These are phyloP conservation scores for Aspergillus sp. DNA, from an alignment of 2,329 filamentous ascomycete genomes.

Conservation along the genomic window DNA sequence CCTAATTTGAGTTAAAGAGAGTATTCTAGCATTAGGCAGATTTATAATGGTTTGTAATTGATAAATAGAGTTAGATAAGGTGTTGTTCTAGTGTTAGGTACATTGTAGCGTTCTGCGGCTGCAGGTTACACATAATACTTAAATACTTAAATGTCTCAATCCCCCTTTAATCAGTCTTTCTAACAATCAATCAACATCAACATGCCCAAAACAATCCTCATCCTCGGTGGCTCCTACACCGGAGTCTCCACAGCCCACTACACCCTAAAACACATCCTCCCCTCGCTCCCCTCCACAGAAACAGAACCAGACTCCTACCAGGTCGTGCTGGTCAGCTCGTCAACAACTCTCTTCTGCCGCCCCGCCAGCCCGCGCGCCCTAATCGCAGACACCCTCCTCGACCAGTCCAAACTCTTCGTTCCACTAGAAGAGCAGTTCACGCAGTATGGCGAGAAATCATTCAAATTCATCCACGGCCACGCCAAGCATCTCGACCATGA, in stretches of 20 bases:
- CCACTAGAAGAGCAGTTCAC: slow-evolving; percentile 39
- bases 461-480: slow-evolving; percentile 46
- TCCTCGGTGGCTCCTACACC: slow-evolving; percentile 56
- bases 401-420: slow-evolving; percentile 48
- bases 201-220: slow-evolving; percentile 36
- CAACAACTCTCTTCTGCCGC: slow-evolving; percentile 44
- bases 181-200: too few relatives aligned
- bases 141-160: too few relatives aligned
- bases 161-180: too few relatives aligned
- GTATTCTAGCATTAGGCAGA: too few relatives aligned
- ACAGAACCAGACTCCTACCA: slow-evolving; percentile 30
- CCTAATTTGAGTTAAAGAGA: too few relatives aligned
- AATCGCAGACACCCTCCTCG: slow-evolving; percentile 47
- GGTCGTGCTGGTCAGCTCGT: slow-evolving; percentile 46
- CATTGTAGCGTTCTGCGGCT: too few relatives aligned
- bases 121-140: too few relatives aligned
- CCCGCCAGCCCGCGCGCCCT: slow-evolving; percentile 49
- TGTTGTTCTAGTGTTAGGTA: too few relatives aligned
- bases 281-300: slow-evolving; percentile 37
- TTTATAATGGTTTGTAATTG: too few relatives aligned
- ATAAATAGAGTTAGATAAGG: too few relatives aligned
- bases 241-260: slow-evolving; percentile 56
- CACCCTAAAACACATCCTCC: slow-evolving; percentile 53
- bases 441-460: slow-evolving; percentile 37
- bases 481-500: slow-evolving; percentile 25